Evolutionary conservation across 768 basidiomycete species (phyloP).

Genomic region (Boletus pseudopeckii): DNA sequence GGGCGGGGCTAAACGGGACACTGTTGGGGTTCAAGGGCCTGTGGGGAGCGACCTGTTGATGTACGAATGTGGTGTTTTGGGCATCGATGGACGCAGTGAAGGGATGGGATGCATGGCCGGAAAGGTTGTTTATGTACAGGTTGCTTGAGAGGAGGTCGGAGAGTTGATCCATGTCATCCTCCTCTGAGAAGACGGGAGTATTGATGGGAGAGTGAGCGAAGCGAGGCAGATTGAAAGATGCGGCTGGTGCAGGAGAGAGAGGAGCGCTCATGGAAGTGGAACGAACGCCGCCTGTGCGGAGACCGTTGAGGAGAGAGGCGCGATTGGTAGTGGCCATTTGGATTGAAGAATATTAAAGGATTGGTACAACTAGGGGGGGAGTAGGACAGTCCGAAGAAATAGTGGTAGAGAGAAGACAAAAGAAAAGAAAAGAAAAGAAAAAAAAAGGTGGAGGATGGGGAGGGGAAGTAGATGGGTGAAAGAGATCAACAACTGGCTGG

Average conservation of each 20-base stretch:
- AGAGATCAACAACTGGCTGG: slow-evolving; percentile 11
- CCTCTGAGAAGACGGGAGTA: slow-evolving; percentile 44
- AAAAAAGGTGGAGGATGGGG: neutral
- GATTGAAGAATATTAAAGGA: slow-evolving; percentile 17
- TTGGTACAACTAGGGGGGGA: slow-evolving; percentile 26
- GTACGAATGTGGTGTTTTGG: slow-evolving; percentile 60
- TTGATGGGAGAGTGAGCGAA: slow-evolving; percentile 44
- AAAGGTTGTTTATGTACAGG: slow-evolving; percentile 43
- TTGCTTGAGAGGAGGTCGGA: slow-evolving; percentile 52
- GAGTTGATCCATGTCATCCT: slow-evolving; percentile 59
- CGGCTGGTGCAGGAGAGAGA: slow-evolving; percentile 63
- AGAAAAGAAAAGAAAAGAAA: slow-evolving; percentile 13
- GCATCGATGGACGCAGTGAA: slow-evolving; percentile 74
- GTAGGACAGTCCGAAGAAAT: slow-evolving; percentile 3
- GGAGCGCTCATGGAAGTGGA: slow-evolving; percentile 59
- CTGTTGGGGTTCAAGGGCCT: slow-evolving; percentile 52
- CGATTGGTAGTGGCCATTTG: slow-evolving; percentile 54
- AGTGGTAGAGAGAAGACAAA: slow-evolving; percentile 7
- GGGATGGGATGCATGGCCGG: slow-evolving; percentile 41
- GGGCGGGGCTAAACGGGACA: slow-evolving; percentile 43
- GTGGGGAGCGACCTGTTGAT: slow-evolving; percentile 56
- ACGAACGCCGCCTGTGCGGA: slow-evolving; percentile 88
- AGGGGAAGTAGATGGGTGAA: neutral
- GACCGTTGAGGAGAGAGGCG: slow-evolving; percentile 83
- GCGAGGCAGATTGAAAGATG: slow-evolving; percentile 62